Conservation (phyloP, 495 filamentous ascomycete species). For the Durotheca rogersii region DNA sequence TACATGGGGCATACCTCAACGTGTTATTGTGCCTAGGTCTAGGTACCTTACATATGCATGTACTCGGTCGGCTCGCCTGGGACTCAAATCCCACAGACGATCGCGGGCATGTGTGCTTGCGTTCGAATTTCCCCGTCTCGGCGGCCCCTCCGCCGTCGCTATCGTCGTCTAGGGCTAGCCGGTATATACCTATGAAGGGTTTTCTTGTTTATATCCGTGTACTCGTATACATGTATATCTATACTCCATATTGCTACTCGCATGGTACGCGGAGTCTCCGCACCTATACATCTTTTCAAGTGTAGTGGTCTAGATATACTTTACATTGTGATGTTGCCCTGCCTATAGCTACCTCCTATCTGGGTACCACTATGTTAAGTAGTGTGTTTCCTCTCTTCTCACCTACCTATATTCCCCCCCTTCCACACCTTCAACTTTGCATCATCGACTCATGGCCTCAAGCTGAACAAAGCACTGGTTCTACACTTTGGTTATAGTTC, state of each 20-base stretch:
- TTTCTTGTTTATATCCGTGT: neutral
- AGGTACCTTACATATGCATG: constrained; percentile 24
- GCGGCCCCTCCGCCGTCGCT: neutral
- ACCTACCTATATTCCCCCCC: neutral
- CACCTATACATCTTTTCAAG: constrained; percentile 1
- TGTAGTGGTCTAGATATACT: constrained; percentile 9
- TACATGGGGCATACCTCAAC: too few species aligned
- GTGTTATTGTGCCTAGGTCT: too few species aligned
- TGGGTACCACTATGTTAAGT: too few species aligned
- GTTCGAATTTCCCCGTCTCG: constrained; percentile 4
- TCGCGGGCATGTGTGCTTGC: neutral
- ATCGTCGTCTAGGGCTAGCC: neutral
- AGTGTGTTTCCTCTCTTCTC: neutral
- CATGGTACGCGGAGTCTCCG: constrained; percentile 3
- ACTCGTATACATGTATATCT: neutral
- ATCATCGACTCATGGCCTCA: constrained; percentile 15
- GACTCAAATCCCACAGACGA: constrained; percentile 2
- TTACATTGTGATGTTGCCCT: neutral
- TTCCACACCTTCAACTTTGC: neutral
- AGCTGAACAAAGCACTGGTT: constrained; percentile 12
- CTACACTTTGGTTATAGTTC: constrained; percentile 4
- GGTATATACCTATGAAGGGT: neutral
- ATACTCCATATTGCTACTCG: neutral
- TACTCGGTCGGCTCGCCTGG: constrained; percentile 8
- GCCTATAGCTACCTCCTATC: neutral